A percentile compares a stretch with the other conserved stretches of the same genome.
Conservation (phyloP, 441 rosid species). For the Arabidopsis hybrid region DNA sequence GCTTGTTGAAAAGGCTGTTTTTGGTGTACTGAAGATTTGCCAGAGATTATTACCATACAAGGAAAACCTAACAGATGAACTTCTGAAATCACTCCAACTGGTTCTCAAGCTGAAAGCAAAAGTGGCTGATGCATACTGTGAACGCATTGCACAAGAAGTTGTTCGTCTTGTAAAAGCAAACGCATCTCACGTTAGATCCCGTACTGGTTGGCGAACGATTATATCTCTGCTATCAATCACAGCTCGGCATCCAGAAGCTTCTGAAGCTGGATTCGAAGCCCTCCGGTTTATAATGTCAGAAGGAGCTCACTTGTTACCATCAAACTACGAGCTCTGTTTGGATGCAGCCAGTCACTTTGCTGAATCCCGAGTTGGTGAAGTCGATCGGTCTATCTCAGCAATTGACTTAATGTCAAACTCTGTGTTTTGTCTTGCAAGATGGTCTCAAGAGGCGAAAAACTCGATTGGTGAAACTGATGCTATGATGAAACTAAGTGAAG, state of each 20-base stretch:
- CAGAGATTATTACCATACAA: conserved; percentile 78
- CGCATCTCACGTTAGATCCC: conserved; percentile 70
- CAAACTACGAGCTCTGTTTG: conserved; percentile 64
- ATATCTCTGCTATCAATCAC: conserved; percentile 72
- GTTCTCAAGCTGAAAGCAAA: conserved; percentile 79
- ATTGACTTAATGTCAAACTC: conserved; percentile 71
- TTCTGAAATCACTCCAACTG: conserved; percentile 73
- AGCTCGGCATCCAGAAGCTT: conserved; percentile 85
- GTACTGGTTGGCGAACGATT: conserved; percentile 72
- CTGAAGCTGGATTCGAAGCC: conserved; percentile 74
- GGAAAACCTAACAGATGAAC: conserved; percentile 75
- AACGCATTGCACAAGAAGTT: conserved; percentile 76
- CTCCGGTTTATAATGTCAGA: conserved; percentile 69
- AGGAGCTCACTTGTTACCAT: conserved; percentile 64
- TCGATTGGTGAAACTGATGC: conserved; percentile 59
- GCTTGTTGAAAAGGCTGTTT: conserved; percentile 75
- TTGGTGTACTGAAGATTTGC: conserved; percentile 73
- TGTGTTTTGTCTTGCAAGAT: conserved; percentile 64
- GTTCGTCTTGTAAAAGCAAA: conserved; percentile 74
- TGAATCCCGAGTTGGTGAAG: conserved; percentile 73
- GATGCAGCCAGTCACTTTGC: conserved; percentile 83
- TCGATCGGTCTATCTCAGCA: conserved; percentile 62
- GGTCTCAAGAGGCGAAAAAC: conserved; percentile 64
- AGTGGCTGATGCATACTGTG: conserved; percentile 83
- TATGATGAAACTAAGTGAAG: conserved; percentile 51